phyloP scores from a whole-genome alignment of 1,284 basidiomycete species.

The Ustilago hordei region DNA sequence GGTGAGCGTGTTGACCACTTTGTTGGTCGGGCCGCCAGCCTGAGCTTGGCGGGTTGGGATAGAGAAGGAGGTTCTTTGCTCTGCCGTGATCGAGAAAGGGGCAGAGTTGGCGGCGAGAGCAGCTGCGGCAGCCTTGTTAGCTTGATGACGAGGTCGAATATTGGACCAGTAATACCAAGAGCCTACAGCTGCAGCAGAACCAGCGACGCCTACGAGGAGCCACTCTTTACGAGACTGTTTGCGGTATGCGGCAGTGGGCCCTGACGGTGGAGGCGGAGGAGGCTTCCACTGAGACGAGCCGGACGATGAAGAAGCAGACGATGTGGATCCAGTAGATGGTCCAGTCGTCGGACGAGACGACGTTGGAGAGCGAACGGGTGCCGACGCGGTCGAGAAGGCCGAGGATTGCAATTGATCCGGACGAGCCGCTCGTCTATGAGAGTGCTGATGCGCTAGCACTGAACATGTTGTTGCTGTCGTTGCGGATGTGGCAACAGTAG shows the following conservation, averaged over 20 bases:
- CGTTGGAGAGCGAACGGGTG: conserved; percentile 15
- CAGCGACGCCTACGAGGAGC: conserved; percentile 66
- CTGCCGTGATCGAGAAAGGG: conserved; percentile 53
- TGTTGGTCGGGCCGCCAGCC: conserved; percentile 51
- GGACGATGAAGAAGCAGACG: conserved; percentile 30
- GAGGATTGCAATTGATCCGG: conserved; percentile 1
- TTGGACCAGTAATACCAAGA: conserved; percentile 67
- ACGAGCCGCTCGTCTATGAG: neutral
- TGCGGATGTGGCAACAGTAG: conserved; percentile 14
- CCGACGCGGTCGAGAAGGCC: conserved; percentile 24
- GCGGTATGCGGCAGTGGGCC: conserved; percentile 47
- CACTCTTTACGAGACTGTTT: conserved; percentile 64
- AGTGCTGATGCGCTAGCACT: conserved; percentile 11
- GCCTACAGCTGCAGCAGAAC: conserved; percentile 63
- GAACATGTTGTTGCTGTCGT: conserved; percentile 8
- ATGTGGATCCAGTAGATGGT: conserved; percentile 23
- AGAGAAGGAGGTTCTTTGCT: conserved; percentile 55
- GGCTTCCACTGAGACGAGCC: conserved; percentile 46
- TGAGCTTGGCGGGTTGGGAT: conserved; percentile 56
- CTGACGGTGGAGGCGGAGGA: conserved; percentile 41
- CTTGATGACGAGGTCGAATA: conserved; percentile 50
- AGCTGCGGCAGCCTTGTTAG: conserved; percentile 37
- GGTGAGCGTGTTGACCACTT: conserved; percentile 63
- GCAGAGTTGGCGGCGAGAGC: conserved; percentile 37
- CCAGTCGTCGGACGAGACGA: conserved; percentile 17